These are phyloP conservation scores for Wickerhamiella vanderwaltii DNA, from an alignment of 805 yeast species.

Conservation along the genomic window DNA sequence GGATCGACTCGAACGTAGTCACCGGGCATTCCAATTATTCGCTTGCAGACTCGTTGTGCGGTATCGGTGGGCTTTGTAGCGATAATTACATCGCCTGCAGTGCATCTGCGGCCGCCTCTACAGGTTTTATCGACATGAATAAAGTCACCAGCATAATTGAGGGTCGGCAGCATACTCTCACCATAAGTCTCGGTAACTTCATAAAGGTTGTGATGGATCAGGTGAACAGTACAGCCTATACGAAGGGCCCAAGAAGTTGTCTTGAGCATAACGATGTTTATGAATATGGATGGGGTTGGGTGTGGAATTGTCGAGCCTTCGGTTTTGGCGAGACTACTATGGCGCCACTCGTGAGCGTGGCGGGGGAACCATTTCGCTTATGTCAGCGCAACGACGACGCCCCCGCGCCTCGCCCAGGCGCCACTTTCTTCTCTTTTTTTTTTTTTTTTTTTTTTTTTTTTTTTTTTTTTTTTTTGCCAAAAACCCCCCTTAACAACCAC, in stretches of 20 bases:
- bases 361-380: too few relatives aligned
- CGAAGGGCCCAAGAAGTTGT: constrained; percentile 27
- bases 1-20: constrained; percentile 78
- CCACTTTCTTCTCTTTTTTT: too few relatives aligned
- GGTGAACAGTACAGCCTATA: constrained; percentile 37
- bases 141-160: constrained; percentile 60
- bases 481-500: too few relatives aligned
- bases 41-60: constrained; percentile 71
- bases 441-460: too few relatives aligned
- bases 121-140: constrained; percentile 58
- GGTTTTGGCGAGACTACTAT: not conserved
- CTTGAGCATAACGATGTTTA: constrained; percentile 7
- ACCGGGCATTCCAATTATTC: constrained; percentile 95
- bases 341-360: not conserved
- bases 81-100: constrained; percentile 78
- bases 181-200: constrained; percentile 79
- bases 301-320: too few relatives aligned
- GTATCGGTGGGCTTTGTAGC: constrained; percentile 87
- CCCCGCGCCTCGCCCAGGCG: too few relatives aligned
- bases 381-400: too few relatives aligned
- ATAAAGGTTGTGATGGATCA: constrained; percentile 51
- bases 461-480: too few relatives aligned
- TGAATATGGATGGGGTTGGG: too few relatives aligned
- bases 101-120: constrained; percentile 51
- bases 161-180: constrained; percentile 90